Evolutionary conservation across 2,329 filamentous ascomycete genomes (phyloP), one percentile per base, ranked within the genome.

Genomic region (Pyricularia grisea): DNA sequence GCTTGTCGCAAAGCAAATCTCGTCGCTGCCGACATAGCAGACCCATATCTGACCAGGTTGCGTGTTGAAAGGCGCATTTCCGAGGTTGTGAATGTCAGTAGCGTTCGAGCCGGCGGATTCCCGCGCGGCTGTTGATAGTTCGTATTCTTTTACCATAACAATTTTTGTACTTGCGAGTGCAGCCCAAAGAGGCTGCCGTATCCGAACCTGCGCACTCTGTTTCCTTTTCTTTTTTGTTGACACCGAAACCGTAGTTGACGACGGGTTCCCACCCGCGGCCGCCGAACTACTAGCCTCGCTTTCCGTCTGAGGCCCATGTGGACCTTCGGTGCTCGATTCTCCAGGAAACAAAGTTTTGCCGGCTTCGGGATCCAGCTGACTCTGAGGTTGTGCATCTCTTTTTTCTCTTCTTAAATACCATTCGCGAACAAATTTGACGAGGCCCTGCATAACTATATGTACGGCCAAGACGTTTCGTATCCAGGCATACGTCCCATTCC

Each of bases 101-200:
- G 89, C 88, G 76, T 92, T 90, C 73, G 91, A 89, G 75, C 90
- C 90, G 36, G 87, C 88, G 67, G 89, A 90, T 79, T 93, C 91
- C 69, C 87, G 87, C 70, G 90, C 86, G 70, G 90, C 88, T 77
- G 92, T 89, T 73, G 92, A 94, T 77, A 96, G 87, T 80, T 93
- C 91, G 74, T 92, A 92, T 79, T 93, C 94, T 81, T 97, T 95
- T 76, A 96, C 90, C 80, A 97, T 93, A 74, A 95, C 94, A 77
- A 97, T 94, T 84, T 97, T 97, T 76, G 94, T 97, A 81, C 93
- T 97, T 67, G 94, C 94, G 74, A 97, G 87, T 66, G 94, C 94
- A 72, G 94, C 93, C 94, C 94, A 97, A 72, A 97, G 87, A 66
- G 94, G 94, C 80, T 97, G 94, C 76, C 93, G 90, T 77, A 93